phyloP scores from a whole-genome alignment of 257 asterid genomes.

The Forsythia suspensa region DNA sequence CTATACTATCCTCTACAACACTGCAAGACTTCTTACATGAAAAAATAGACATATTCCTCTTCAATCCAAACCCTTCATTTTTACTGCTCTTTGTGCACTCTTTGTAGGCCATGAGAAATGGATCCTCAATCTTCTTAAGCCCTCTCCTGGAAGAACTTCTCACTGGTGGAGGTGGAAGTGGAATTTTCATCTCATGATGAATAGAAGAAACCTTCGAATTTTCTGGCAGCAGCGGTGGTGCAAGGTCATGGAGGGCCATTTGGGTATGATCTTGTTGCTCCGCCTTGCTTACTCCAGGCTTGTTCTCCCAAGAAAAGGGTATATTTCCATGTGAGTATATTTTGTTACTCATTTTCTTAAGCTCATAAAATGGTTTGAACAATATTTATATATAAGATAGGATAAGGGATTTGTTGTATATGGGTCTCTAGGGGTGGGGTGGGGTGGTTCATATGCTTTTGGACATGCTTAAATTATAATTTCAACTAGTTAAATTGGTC shows the following conservation, averaged over 20 bases:
- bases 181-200: conserved; percentile 28
- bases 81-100: conserved; percentile 65
- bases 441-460: conserved; percentile 11
- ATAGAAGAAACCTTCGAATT: conserved; percentile 14
- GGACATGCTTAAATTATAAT: no score
- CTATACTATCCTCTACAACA: conserved; percentile 44
- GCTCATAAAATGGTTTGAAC: background rate
- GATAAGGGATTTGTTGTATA: no score
- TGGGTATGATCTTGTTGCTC: conserved; percentile 6
- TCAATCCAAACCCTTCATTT: conserved; percentile 43
- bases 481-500: no score
- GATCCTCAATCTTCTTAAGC: conserved; percentile 55
- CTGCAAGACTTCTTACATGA: conserved; percentile 51
- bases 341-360: conserved; percentile 35
- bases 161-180: conserved; percentile 43
- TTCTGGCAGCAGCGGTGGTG: conserved; percentile 32
- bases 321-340: conserved; percentile 60
- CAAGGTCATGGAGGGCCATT: background rate
- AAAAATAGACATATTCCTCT: conserved; percentile 50
- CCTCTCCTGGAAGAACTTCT: conserved; percentile 40
- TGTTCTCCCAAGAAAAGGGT: conserved; percentile 74
- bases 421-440: background rate
- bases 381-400: background rate
- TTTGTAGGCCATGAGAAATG: conserved; percentile 59
- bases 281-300: conserved; percentile 58